Conservation (phyloP, 345 rosid species). For the Stellera chamaejasme region DNA sequence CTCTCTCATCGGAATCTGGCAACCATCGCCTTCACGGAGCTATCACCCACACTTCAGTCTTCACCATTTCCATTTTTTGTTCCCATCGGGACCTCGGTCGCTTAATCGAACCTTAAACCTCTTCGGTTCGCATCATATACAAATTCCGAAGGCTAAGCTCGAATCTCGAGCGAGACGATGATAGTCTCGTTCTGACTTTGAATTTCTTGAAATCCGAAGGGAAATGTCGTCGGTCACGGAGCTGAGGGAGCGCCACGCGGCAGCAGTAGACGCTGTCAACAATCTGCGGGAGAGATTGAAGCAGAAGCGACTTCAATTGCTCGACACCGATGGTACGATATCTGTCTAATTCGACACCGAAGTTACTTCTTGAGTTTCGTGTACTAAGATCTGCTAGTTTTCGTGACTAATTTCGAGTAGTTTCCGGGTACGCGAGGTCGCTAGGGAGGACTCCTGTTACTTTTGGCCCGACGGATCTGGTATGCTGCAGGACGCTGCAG, state of each 20-base stretch:
- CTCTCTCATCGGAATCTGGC: conserved; percentile 4
- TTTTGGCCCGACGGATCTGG: conserved; percentile 87
- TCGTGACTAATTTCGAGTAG: conserved; percentile 30
- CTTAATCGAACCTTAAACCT: conserved; percentile 6
- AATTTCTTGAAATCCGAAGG: conserved; percentile 11
- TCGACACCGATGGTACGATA: conserved; percentile 66
- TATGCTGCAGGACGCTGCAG: conserved; percentile 90
- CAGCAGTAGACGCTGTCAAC: conserved; percentile 57
- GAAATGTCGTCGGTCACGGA: conserved; percentile 90
- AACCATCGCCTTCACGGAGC: conserved; percentile 1
- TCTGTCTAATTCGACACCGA: neutral
- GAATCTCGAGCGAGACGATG: too few relatives aligned
- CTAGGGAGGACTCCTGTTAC: conserved; percentile 64
- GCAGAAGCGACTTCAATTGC: conserved; percentile 75
- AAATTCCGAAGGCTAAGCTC: neutral
- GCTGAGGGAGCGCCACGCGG: conserved; percentile 78
- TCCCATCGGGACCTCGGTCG: conserved; percentile 14
- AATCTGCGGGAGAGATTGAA: conserved; percentile 59
- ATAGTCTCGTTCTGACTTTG: too few relatives aligned
- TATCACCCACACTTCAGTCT: conserved; percentile 3
- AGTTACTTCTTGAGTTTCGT: neutral
- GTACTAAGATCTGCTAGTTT: conserved; percentile 19
- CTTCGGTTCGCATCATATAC: neutral
- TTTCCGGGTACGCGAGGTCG: conserved; percentile 53
- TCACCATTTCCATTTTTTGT: conserved; percentile 8